A percentile compares a stretch with the other conserved stretches of the same genome.
phyloP scores from a whole-genome alignment of 2,329 filamentous ascomycete species.

The Pseudogymnoascus pannorum region DNA sequence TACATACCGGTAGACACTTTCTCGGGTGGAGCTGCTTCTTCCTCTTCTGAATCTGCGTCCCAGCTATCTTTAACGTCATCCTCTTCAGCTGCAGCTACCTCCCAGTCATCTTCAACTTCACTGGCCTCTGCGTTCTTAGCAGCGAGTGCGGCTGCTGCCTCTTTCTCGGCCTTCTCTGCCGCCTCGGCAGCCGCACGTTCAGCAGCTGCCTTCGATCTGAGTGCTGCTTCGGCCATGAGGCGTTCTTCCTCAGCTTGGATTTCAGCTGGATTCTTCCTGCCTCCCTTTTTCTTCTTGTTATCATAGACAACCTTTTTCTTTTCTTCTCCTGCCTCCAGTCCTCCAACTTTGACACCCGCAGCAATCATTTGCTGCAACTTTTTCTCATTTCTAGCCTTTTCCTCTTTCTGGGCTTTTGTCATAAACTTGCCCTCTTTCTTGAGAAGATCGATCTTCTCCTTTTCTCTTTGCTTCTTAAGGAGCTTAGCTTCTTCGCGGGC shows the following conservation, averaged over 20 bases:
- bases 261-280: conserved; percentile 42
- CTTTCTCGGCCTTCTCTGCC: conserved; percentile 53
- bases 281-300: conserved; percentile 67
- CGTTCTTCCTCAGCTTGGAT: conserved; percentile 68
- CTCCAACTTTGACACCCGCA: conserved; percentile 66
- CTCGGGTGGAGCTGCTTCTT: conserved; percentile 34
- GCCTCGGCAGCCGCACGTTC: conserved; percentile 58
- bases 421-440: conserved; percentile 84
- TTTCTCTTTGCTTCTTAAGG: conserved; percentile 77
- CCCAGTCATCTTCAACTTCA: conserved; percentile 77
- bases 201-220: conserved; percentile 60
- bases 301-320: conserved; percentile 71
- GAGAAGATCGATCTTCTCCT: conserved; percentile 76
- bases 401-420: conserved; percentile 78
- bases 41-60: conserved; percentile 79
- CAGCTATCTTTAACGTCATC: conserved; percentile 87
- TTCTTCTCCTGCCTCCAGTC: conserved; percentile 44
- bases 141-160: conserved; percentile 47
- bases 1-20: background rate
- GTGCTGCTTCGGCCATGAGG: conserved; percentile 69
- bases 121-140: conserved; percentile 50
- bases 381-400: conserved; percentile 69
- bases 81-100: conserved; percentile 69
- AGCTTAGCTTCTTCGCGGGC: conserved; percentile 66
- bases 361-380: conserved; percentile 82